Conservation (phyloP, 495 filamentous ascomycete species). For the Lophiostoma macrostomum region DNA sequence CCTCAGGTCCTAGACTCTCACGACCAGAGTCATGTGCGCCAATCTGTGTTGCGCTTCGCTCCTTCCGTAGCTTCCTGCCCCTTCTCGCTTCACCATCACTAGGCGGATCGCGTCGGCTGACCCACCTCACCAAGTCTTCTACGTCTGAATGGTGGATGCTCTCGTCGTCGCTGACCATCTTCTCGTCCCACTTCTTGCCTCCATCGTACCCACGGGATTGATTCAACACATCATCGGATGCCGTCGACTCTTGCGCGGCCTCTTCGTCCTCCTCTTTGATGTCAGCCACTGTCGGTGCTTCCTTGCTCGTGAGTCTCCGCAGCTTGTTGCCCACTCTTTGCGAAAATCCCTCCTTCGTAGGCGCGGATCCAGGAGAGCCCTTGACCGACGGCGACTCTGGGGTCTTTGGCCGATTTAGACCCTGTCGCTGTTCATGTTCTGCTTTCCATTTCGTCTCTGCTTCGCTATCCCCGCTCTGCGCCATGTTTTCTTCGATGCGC, state of each 20-base stretch:
- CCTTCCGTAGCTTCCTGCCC: not conserved
- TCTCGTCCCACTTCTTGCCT: not conserved
- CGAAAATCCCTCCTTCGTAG: slow-evolving; percentile 13
- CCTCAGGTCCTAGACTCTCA: slow-evolving; percentile 7
- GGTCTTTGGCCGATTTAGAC: slow-evolving; percentile 18
- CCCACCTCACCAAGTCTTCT: slow-evolving; percentile 24
- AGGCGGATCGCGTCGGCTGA: slow-evolving; percentile 9
- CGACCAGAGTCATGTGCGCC: not conserved
- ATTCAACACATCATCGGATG: slow-evolving; percentile 8
- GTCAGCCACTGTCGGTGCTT: slow-evolving; percentile 3
- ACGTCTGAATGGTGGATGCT: slow-evolving; percentile 10
- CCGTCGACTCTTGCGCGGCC: slow-evolving; percentile 3
- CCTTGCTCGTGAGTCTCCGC: slow-evolving; percentile 18
- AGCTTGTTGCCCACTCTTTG: slow-evolving; percentile 8
- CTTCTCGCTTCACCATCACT: slow-evolving; percentile 7
- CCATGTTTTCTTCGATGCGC: slow-evolving; percentile 5
- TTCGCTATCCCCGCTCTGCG: not conserved
- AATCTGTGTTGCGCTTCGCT: not conserved
- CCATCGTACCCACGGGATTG: too few species aligned
- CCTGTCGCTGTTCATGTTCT: slow-evolving; percentile 11
- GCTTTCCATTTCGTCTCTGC: slow-evolving; percentile 14
- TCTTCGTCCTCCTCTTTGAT: not conserved
- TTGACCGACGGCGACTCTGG: slow-evolving; percentile 23
- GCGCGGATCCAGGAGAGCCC: not conserved
- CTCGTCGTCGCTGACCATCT: not conserved